Evolutionary conservation across 1,139 yeast genomes (phyloP), one percentile per base, ranked within the genome.

Genomic region (Lodderomyces parapsilosis): DNA sequence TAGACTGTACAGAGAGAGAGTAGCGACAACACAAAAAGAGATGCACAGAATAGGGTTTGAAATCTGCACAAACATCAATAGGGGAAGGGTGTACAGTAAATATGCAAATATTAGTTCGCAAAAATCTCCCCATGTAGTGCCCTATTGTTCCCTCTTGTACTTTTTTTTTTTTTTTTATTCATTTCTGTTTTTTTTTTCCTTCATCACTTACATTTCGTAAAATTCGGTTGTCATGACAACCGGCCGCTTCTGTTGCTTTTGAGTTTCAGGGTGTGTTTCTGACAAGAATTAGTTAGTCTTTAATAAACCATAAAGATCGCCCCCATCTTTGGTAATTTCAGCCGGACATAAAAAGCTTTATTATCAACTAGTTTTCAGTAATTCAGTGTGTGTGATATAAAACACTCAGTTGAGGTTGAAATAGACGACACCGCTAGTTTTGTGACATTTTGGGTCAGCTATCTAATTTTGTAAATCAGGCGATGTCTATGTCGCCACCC

Each of bases 211-310:
- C 33, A 30, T 6, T 15, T 30, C 33, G 33, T 30, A 30, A 30
- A 30, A 4, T 15, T 30, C 19, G 33, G 33, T 30, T 30, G 33
- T 30, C 33, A 30, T 30, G 33, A n/a, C 33, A 30, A 30, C 33
- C 19, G 13, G 18, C n/a, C n/a, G n/a, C n/a, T n/a, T n/a, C n/a
- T n/a, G n/a, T n/a, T n/a, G n/a, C 10, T 24, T 24, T 24, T 24
- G 27, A 24, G 27, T 24, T 24, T 24, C 27, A 24, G 23, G 23
- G 23, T 20, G 23, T 20, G n/a, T n/a, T n/a, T n/a, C n/a, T n/a
- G n/a, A n/a, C n/a, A n/a, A n/a, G n/a, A n/a, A n/a, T n/a, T n/a
- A n/a, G n/a, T n/a, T n/a, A n/a, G n/a, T n/a, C n/a, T n/a, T n/a
- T n/a, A n/a, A n/a, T n/a, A n/a, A n/a, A n/a, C n/a, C n/a, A n/a